These are phyloP conservation scores for Rhodotorula babjevae DNA, from an alignment of 768 basidiomycete genomes.

Conservation along the genomic window DNA sequence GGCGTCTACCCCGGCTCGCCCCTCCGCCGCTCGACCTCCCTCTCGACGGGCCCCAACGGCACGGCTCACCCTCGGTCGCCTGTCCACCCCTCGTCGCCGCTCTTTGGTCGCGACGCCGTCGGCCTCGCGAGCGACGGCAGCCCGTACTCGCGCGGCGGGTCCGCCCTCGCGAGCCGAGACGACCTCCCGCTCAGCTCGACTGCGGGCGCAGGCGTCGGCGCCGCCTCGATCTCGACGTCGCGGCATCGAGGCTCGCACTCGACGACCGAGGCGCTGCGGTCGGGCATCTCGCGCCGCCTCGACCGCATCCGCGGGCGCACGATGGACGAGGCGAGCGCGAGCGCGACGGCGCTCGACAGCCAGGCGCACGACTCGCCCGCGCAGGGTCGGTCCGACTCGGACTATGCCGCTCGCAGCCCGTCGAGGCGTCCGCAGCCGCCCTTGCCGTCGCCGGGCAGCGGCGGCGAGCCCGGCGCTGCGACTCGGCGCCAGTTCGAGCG, in stretches of 20 bases:
- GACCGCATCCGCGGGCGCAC: slow-evolving; percentile 2
- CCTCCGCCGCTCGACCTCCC: background rate
- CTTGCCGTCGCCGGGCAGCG: background rate
- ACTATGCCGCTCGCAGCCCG: background rate
- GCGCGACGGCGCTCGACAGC: background rate
- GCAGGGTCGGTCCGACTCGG: background rate
- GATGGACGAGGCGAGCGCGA: background rate
- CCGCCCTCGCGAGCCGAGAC: background rate
- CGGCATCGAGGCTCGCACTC: background rate
- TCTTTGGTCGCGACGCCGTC: background rate
- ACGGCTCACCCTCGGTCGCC: background rate
- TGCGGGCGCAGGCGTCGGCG: background rate
- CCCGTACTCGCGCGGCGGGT: background rate
- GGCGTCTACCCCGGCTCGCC: background rate
- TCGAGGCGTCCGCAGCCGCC: background rate
- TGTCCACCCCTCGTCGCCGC: background rate
- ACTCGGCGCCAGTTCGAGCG: background rate
- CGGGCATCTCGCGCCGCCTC: background rate
- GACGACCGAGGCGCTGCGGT: background rate
- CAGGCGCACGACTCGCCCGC: background rate
- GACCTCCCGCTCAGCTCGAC: background rate
- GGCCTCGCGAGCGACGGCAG: background rate
- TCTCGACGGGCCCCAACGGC: background rate
- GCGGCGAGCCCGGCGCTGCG: background rate
- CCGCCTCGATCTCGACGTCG: background rate